Evolutionary conservation across 306 rosid species (phyloP), one percentile per base, ranked within the genome.

Genomic region (Gleditsia sinensis): DNA sequence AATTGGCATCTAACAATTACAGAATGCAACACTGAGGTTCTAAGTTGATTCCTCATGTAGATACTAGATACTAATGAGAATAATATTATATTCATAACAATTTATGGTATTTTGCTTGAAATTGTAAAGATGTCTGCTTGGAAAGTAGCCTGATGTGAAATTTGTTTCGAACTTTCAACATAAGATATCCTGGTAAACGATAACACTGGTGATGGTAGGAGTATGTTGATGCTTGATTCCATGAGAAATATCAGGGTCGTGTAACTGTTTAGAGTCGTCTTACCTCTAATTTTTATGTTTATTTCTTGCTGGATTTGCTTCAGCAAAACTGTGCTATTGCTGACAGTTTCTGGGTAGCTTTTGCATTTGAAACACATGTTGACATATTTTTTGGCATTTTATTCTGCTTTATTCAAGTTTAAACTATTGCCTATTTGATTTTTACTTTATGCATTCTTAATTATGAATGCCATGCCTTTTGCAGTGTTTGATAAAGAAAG

Each of bases 401-500:
- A 17, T 62, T 42, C 20, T 71, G 28, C 13, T 66, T 37, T 65
- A 78, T 57, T 75, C 32, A 56, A n/a, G 9, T 19, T 43, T 7
- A 27, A 14, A 13, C 32, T 32, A 9, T 8, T 56, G 8, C 49
- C 40, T 40, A 11, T 25, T 45, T 14, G 4, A 8, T 14, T 42
- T 68, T 8, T 13, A 37, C 7, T 12, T 57, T 16, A 4, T 43
- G 63, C 55, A 49, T 51, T 60, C 59, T 78, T 71, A 69, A 46
- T 78, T 74, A 65, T 58, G 63, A 57, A 54, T 56, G 19, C 36
- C 17, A 58, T 86, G 34, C 33, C 13, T 75, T 61, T 17, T 77
- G 79, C 94, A 92, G 96, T 83, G 94, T 83, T 76, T 92, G 86
- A 80, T 75, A 27, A 90, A 88, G 82, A 92, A 85, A 83, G 98